Conservation (phyloP, 768 basidiomycete species). For the Crucibulum laeve region DNA sequence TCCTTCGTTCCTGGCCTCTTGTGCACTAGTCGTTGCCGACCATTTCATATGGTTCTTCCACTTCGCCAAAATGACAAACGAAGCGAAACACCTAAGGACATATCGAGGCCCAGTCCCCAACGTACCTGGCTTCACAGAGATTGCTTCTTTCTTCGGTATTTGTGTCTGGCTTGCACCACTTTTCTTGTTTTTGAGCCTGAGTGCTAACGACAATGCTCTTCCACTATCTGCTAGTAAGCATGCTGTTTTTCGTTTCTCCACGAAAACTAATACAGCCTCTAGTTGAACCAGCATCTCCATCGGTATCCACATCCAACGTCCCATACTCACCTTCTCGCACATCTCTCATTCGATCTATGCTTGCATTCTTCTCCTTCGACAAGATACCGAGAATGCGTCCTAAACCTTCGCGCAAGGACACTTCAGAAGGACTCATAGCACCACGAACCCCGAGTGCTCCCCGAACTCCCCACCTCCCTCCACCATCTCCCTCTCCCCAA, state of each 20-base stretch:
- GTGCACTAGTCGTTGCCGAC: slow-evolving; percentile 77
- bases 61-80: slow-evolving; percentile 71
- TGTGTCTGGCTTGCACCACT: slow-evolving; percentile 90
- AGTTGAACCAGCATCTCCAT: slow-evolving; percentile 41
- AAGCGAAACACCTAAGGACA: slow-evolving; percentile 49
- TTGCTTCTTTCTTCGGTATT: slow-evolving; percentile 78
- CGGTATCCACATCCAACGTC: slow-evolving; percentile 15
- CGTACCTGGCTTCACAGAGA: slow-evolving; percentile 59
- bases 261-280: slow-evolving; percentile 1
- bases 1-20: slow-evolving; percentile 78
- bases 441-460: slow-evolving; percentile 46
- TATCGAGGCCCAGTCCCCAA: slow-evolving; percentile 36
- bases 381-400: slow-evolving; percentile 39
- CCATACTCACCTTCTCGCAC: slow-evolving; percentile 29
- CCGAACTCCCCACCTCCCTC: slow-evolving; percentile 25
- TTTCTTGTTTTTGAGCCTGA: slow-evolving; percentile 92
- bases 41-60: slow-evolving; percentile 98
- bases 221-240: slow-evolving; percentile 60
- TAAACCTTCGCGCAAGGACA: slow-evolving; percentile 35
- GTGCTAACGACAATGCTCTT: slow-evolving; percentile 94
- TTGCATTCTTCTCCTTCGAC: slow-evolving; percentile 43
- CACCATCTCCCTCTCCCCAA: slow-evolving; percentile 22
- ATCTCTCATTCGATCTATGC: slow-evolving; percentile 67
- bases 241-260: slow-evolving; percentile 1
- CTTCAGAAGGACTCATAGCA: slow-evolving; percentile 68